Evolutionary conservation across 441 rosid genomes (phyloP).

Genomic region (Sinapis alba): DNA sequence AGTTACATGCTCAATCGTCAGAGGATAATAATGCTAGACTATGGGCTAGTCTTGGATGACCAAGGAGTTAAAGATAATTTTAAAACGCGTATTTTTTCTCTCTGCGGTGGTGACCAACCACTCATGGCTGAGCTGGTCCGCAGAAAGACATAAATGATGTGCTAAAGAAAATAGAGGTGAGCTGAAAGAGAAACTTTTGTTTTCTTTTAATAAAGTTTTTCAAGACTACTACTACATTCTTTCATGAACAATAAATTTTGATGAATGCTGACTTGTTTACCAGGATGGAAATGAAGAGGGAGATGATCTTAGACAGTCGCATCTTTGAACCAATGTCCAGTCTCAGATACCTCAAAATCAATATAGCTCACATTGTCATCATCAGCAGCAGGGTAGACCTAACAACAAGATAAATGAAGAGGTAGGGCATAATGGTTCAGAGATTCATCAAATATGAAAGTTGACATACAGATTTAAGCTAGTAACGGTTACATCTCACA

Average conservation of each 20-base stretch:
- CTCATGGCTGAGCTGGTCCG: constrained; percentile 38
- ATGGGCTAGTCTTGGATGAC: constrained; percentile 14
- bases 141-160: background rate
- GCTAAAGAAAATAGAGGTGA: background rate
- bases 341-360: constrained; percentile 6
- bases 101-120: constrained; percentile 7
- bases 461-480: background rate
- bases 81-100: constrained; percentile 21
- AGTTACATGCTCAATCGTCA: constrained; percentile 17
- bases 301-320: background rate
- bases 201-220: background rate
- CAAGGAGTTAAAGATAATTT: background rate
- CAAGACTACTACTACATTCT: too few relatives aligned
- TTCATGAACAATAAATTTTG: background rate
- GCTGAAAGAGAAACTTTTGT: background rate
- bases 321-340: background rate
- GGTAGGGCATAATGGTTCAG: background rate
- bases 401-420: background rate
- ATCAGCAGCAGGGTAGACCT: background rate
- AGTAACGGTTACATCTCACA: background rate
- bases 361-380: background rate
- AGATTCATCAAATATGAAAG: background rate
- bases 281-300: background rate
- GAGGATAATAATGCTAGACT: constrained; percentile 30
- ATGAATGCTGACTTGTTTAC: background rate